Evolutionary conservation across 2,329 filamentous ascomycete species (phyloP).

Genomic region (Cytospora schulzeri): DNA sequence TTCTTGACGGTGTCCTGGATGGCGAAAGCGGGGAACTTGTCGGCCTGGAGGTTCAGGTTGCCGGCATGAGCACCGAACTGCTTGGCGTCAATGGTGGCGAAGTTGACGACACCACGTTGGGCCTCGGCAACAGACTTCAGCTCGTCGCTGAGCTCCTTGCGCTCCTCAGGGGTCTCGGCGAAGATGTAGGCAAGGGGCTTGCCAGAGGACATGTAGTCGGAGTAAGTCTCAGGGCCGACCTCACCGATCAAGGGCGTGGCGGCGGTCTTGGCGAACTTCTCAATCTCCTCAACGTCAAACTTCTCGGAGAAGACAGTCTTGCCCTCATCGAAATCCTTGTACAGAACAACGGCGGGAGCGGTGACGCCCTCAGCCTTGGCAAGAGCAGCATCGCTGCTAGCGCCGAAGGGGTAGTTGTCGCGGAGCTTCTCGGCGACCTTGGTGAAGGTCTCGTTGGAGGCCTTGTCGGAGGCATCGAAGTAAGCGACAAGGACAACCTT

Average conservation of each 20-base stretch:
- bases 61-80: constrained; percentile 90
- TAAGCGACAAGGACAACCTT: constrained; percentile 95
- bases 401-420: constrained; percentile 91
- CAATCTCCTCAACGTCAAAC: constrained; percentile 79
- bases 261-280: constrained; percentile 79
- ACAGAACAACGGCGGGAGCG: constrained; percentile 84
- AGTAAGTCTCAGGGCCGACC: constrained; percentile 95
- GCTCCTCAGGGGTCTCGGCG: constrained; percentile 88
- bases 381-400: constrained; percentile 78
- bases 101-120: constrained; percentile 93
- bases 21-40: constrained; percentile 95
- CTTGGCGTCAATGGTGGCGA: constrained; percentile 95
- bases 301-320: constrained; percentile 82
- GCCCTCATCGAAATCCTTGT: constrained; percentile 98
- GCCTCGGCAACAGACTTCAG: constrained; percentile 88
- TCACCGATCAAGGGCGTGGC: constrained; percentile 92
- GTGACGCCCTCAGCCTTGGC: constrained; percentile 90
- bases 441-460: constrained; percentile 82
- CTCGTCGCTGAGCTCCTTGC: constrained; percentile 71
- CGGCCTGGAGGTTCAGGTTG: constrained; percentile 95
- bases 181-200: constrained; percentile 98
- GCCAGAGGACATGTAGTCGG: constrained; percentile 88
- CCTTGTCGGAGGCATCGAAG: constrained; percentile 78
- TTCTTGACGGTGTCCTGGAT: constrained; percentile 96
- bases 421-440: constrained; percentile 74